Evolutionary conservation across 805 yeast genomes (phyloP).

Genomic region (Clavispora asparagi): DNA sequence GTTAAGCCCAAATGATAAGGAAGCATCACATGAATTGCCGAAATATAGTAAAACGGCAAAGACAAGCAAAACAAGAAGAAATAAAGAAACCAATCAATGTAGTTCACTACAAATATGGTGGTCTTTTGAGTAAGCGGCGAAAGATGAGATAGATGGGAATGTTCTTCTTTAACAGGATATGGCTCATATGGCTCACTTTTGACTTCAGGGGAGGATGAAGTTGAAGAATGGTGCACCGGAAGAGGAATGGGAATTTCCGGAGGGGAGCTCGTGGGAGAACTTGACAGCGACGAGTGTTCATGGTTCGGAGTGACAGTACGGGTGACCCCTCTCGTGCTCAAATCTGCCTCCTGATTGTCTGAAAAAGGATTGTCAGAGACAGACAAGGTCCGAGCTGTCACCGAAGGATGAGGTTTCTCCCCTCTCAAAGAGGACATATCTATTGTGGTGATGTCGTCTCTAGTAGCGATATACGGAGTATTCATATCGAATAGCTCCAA

Average conservation of each 20-base stretch:
- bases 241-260: neutral
- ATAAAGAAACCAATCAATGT: conserved; percentile 56
- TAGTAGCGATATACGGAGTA: conserved; percentile 9
- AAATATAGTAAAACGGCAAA: conserved; percentile 53
- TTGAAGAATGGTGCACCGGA: neutral
- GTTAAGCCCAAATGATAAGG: conserved; percentile 61
- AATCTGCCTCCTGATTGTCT: neutral
- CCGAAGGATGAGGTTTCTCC: conserved; percentile 1
- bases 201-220: neutral
- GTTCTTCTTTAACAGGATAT: neutral
- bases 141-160: conserved; percentile 1
- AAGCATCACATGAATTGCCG: conserved; percentile 45
- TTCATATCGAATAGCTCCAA: conserved; percentile 11
- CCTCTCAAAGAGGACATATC: conserved; percentile 16
- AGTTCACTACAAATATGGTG: conserved; percentile 33
- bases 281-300: neutral
- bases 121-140: conserved; percentile 17
- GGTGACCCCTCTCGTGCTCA: neutral
- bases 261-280: neutral
- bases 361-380: conserved; percentile 6
- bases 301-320: neutral
- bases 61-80: conserved; percentile 46
- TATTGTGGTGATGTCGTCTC: conserved; percentile 37
- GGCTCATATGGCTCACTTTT: neutral
- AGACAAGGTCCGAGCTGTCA: conserved; percentile 1